Evolutionary conservation across 306 rosid species (phyloP).

Genomic region (Echinosophora koreensis): DNA sequence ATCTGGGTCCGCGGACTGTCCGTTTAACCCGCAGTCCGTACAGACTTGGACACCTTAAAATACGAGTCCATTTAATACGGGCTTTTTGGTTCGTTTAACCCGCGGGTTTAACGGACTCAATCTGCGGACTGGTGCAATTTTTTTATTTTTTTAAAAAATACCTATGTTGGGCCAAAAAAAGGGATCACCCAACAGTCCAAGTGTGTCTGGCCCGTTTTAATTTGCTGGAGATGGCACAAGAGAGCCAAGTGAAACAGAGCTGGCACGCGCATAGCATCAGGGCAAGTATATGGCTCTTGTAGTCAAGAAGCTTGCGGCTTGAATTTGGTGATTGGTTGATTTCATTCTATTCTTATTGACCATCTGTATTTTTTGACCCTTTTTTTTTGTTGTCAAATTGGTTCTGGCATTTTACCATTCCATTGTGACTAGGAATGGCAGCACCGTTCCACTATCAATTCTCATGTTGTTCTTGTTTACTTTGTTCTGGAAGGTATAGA

Average conservation of each 20-base stretch:
- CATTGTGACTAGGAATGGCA: constrained; percentile 18
- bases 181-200: no score
- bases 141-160: no score
- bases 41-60: no score
- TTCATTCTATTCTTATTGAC: constrained; percentile 50
- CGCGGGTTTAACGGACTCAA: no score
- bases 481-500: constrained; percentile 42
- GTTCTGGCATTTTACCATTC: constrained; percentile 49
- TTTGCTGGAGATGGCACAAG: constrained; percentile 95
- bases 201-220: no score
- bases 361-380: constrained; percentile 25
- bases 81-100: no score
- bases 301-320: constrained; percentile 78
- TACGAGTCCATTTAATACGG: no score
- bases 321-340: constrained; percentile 45
- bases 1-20: no score
- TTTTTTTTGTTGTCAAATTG: constrained; percentile 52
- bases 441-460: no score
- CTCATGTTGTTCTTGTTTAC: constrained; percentile 45
- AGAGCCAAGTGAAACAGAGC: constrained; percentile 81
- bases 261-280: constrained; percentile 93
- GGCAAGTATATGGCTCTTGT: constrained; percentile 92
- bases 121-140: no score
- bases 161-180: no score
- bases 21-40: no score